Percentiles rank a stretch among this genome's conserved stretches.
These are phyloP conservation scores for Pyrenula aspistea DNA, from an alignment of 495 filamentous ascomycete genomes.

Conservation along the genomic window DNA sequence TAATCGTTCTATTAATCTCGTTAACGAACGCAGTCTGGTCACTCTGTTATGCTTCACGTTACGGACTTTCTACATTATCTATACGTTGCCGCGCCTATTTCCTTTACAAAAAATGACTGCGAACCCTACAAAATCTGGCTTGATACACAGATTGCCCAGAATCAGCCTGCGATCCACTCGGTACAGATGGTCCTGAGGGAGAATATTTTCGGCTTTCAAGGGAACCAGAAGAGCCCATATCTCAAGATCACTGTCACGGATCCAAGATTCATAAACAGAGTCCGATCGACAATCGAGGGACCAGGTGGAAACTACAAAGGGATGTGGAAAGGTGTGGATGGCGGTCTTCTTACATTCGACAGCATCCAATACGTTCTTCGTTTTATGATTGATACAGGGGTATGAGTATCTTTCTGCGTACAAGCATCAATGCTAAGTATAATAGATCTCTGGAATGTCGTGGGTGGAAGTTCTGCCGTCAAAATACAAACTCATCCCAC, in stretches of 20 bases:
- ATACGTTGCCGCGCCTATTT: constrained; percentile 78
- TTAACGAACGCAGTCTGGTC: constrained; percentile 43
- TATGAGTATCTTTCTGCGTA: constrained; percentile 22
- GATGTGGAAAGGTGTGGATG: constrained; percentile 66
- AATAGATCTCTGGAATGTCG: constrained; percentile 79
- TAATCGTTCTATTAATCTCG: constrained; percentile 1
- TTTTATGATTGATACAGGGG: constrained; percentile 94
- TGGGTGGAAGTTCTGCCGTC: constrained; percentile 81
- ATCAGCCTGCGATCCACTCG: constrained; percentile 52
- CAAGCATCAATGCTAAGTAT: neutral
- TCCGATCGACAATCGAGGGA: constrained; percentile 60
- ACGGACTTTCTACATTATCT: constrained; percentile 94
- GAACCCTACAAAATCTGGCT: constrained; percentile 63
- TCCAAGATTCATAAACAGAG: constrained; percentile 61
- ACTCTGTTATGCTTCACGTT: constrained; percentile 91
- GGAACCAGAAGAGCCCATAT: constrained; percentile 83
- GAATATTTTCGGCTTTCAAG: constrained; percentile 85
- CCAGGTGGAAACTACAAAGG: constrained; percentile 76
- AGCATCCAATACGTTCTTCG: constrained; percentile 88
- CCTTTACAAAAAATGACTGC: constrained; percentile 67
- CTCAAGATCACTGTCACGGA: constrained; percentile 87
- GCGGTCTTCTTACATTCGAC: constrained; percentile 74
- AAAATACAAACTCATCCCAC: constrained; percentile 54
- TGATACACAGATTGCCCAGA: constrained; percentile 56
- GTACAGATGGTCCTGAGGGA: constrained; percentile 72